Base-by-base conservation (phyloP, 1,284 basidiomycete genomes). In the Cystobasidiaceae sp. region DNA sequence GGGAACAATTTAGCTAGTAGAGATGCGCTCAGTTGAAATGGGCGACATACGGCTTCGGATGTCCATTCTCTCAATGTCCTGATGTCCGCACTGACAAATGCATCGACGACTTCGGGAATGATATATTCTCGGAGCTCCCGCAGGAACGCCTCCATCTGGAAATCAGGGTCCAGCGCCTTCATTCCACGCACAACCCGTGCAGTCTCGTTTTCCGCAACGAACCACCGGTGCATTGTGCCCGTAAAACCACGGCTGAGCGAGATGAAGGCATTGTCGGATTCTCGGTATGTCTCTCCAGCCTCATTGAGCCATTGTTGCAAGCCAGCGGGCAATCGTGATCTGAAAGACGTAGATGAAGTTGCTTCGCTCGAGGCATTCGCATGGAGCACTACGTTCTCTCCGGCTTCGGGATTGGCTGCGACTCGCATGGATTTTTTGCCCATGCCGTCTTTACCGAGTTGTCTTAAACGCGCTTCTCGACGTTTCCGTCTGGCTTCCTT, bases 151-250 rank as follows among this genome's bases (percentile, higher is more conserved):
- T 97, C 93, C 73, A 89, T 83, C 58, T 84, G 86, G 79, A 97
- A 99, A 15, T 79, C 78, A 4, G 94, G 91, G 76, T 99, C 96
- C 73, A 96, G 80, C 37, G 82, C 76, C 77, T 87, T 90, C 84
- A 97, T 89, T 73, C 87, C 80, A 59, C 90, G 83, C 73, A 89
- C 86, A 25, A 98, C 96, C 75, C 89, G 89, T 13, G 93, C 94
- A 44, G 89, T 94, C 81, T 99, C 96, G 74, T 92, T 99, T 79
- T 99, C 96, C 70, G 97, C 94, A 73, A 97, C 94, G 69, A 79
- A 76, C 82, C 88, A 89, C 2, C 86, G 84, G 1, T 89, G 90
- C 50, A 98, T 82, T 1, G 88, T 90, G 54, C 86, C 84, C 1
- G 93, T 93, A 44, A 97, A 86, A 2, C 84, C 82, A 46, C 96